Conservation (phyloP, 169 alveolate species). For the Eimeria sp. region DNA sequence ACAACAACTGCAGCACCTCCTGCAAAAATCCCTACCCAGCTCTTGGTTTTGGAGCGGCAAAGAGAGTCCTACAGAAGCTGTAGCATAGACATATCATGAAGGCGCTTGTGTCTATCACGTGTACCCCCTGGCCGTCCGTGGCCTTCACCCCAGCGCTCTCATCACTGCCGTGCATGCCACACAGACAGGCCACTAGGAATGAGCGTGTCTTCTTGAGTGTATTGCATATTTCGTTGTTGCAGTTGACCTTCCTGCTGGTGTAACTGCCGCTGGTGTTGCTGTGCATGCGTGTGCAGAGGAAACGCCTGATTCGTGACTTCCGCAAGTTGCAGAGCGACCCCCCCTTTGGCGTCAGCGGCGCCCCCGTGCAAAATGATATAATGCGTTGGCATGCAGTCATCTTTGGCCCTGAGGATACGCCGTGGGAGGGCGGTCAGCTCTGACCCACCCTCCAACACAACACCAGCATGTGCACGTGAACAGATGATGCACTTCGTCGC, state of each 20-base stretch:
- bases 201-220: not conserved
- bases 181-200: not conserved
- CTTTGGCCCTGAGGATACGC: slow-evolving; percentile 98
- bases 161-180: not conserved
- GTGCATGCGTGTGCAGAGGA: slow-evolving; percentile 69
- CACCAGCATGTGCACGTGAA: not conserved
- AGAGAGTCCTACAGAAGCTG: not conserved
- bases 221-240: not conserved
- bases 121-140: not conserved
- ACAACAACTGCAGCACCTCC: not conserved
- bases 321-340: slow-evolving; percentile 96
- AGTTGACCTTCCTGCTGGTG: not conserved
- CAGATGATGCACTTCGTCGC: not conserved
- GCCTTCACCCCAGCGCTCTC: not conserved
- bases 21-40: not conserved
- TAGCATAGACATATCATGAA: not conserved
- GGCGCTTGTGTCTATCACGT: not conserved
- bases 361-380: slow-evolving; percentile 97
- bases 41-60: not conserved
- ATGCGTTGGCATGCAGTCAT: slow-evolving; percentile 98
- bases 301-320: slow-evolving; percentile 95
- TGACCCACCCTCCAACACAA: not conserved
- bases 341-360: slow-evolving; percentile 97
- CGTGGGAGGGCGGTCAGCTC: slow-evolving; percentile 96
- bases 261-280: not conserved